phyloP scores from a whole-genome alignment of 305 asterid species.

The Fraxinus paxiana region DNA sequence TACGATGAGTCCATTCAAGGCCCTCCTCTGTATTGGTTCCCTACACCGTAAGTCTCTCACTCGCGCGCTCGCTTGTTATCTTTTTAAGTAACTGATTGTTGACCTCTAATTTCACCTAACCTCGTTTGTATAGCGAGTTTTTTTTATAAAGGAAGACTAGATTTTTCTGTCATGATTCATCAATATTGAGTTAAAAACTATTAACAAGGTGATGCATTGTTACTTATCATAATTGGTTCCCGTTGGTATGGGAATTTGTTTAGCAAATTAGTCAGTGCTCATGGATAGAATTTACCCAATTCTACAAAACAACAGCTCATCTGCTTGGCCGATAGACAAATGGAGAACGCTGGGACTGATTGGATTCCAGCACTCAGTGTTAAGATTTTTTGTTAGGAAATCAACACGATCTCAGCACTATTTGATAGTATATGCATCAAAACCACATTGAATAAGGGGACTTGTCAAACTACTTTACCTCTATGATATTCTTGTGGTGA shows the following conservation, averaged over 20 bases:
- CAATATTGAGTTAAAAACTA: not conserved
- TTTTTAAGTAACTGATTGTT: not conserved
- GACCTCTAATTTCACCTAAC: not conserved
- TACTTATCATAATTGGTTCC: not conserved
- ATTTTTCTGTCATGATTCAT: not conserved
- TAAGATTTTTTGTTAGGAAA: not conserved
- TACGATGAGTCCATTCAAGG: conserved; percentile 51
- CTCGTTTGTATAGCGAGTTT: not conserved
- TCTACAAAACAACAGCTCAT: not conserved
- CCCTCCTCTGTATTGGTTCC: conserved; percentile 83
- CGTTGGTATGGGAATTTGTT: not conserved
- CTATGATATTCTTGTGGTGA: not conserved
- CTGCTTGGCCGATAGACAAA: not conserved
- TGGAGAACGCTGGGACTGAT: not conserved
- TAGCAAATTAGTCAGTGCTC: not conserved
- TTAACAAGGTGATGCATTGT: not conserved
- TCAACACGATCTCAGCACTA: not conserved
- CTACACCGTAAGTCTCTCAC: conserved; percentile 55
- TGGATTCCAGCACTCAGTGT: not conserved
- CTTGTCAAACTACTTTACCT: not conserved
- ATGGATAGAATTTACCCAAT: not conserved
- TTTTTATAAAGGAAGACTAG: not conserved
- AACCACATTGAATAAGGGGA: not conserved
- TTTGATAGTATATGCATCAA: not conserved
- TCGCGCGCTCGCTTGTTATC: not conserved